Evolutionary conservation across 768 basidiomycete species (phyloP).

Genomic region (Lepiota venenata): DNA sequence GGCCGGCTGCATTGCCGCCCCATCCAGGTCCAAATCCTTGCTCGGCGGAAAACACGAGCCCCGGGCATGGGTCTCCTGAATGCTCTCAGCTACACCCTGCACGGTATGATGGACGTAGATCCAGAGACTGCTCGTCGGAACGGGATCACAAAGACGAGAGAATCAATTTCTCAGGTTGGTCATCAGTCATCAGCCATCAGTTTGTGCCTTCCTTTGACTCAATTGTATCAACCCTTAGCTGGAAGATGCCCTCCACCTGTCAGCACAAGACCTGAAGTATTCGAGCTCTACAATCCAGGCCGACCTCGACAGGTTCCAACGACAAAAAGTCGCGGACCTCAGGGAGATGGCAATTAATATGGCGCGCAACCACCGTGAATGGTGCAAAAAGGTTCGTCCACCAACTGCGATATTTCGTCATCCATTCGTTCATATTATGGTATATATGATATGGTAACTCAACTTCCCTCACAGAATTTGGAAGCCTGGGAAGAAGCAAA

Average conservation of each 20-base stretch:
- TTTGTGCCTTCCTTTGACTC: neutral
- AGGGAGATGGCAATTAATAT: slow-evolving; percentile 91
- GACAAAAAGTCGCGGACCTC: slow-evolving; percentile 97
- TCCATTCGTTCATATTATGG: neutral
- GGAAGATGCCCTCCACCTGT: slow-evolving; percentile 90
- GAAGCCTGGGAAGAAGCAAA: slow-evolving; percentile 98
- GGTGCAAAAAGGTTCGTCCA: slow-evolving; percentile 84
- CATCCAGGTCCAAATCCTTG: slow-evolving; percentile 79
- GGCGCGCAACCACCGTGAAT: slow-evolving; percentile 89
- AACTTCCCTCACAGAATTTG: slow-evolving; percentile 62
- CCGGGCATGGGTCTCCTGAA: slow-evolving; percentile 86
- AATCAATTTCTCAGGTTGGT: slow-evolving; percentile 88
- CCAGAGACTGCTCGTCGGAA: slow-evolving; percentile 94
- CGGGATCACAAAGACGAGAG: slow-evolving; percentile 90
- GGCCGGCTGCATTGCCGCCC: slow-evolving; percentile 55
- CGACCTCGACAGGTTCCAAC: slow-evolving; percentile 96
- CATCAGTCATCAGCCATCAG: slow-evolving; percentile 15
- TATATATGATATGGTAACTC: neutral
- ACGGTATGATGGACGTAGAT: slow-evolving; percentile 99
- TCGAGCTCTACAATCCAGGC: slow-evolving; percentile 96
- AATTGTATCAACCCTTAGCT: slow-evolving; percentile 47
- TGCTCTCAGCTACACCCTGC: slow-evolving; percentile 90
- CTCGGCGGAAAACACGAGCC: slow-evolving; percentile 48
- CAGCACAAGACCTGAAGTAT: slow-evolving; percentile 94
- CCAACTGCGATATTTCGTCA: slow-evolving; percentile 10